Conservation (phyloP, 768 basidiomycete genomes). For the Gautieria morchelliformis region DNA sequence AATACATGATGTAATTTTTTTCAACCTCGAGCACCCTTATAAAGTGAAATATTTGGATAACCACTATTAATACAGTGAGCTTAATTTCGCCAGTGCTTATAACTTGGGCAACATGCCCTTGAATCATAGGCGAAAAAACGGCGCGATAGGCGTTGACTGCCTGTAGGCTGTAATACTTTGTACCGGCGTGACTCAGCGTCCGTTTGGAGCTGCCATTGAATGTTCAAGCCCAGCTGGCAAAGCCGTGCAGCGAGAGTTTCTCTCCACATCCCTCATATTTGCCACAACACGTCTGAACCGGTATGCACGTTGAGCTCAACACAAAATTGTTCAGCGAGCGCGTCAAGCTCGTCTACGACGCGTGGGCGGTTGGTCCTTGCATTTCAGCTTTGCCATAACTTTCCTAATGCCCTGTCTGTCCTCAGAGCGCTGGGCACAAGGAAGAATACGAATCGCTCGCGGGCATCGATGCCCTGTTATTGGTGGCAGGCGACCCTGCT, state of each 20-base stretch:
- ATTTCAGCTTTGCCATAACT: constrained; percentile 2
- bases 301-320: constrained; percentile 69
- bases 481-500: constrained; percentile 69
- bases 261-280: constrained; percentile 13
- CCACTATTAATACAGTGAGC: no score
- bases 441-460: constrained; percentile 65
- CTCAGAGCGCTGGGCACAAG: constrained; percentile 52
- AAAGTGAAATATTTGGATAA: no score
- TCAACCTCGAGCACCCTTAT: no score
- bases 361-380: constrained; percentile 46
- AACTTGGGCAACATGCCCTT: no score
- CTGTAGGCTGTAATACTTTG: no score
- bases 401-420: constrained; percentile 10
- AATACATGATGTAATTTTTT: no score
- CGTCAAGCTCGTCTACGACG: constrained; percentile 46
- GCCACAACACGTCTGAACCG: constrained; percentile 10
- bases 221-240: not conserved
- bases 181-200: no score
- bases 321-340: constrained; percentile 40
- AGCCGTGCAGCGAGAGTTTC: not conserved
- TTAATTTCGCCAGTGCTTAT: no score
- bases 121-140: no score
- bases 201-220: not conserved
- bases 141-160: no score
- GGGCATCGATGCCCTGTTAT: constrained; percentile 57